Base-by-base conservation (phyloP, 2,329 filamentous ascomycete genomes). In the Paecilomyces sp. region DNA sequence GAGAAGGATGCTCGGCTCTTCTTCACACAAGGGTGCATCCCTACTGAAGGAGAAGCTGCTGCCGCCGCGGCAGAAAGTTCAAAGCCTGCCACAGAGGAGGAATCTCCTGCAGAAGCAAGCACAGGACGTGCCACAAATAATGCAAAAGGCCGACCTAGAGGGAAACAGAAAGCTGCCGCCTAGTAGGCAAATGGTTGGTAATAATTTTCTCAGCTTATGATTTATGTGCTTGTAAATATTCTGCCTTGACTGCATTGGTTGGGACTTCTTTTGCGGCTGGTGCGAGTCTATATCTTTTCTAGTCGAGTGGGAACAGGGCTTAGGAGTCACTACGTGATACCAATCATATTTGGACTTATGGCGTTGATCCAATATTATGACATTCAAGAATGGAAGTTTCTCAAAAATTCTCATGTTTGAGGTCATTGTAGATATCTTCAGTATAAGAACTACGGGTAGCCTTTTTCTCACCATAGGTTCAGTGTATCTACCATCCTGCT, bases 11-110 rank as follows among this genome's bases (percentile, higher is more conserved):
- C 91, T 3, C 85, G 89, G 47, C 82, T 97, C 55, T 97, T 97
- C 79, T 99, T 97, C 74, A 87, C 92, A 0, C 94, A 99, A 74
- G 93, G 88, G 6, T 93, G 88, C 74, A 90, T 88, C 63, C 73
- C 77, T 15, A 65, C 63, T 13, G 73, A 73, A 34, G 63, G 63
- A 31, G 73, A 75, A 41, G 63, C 62, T 28, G 64, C 62, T 30
- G 64, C 68, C 54, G 61, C 59, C n/a, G 66, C 62, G 8, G 65
- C 58, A 15, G 68, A 64, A 34, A 66, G 62, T 55, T 62, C 68
- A 3, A 66, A 70, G 59, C 60, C 51, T n/a, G 53, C 31, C n/a
- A 34, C 53, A 47, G 60, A 59, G 47, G 51, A 24, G 31, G 60
- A 57, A 54, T 59, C 65, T 25, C 66, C 60, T 22, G 62, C 62